These are phyloP conservation scores for Monilinia vaccinii-corymbosi DNA, from an alignment of 2,329 filamentous ascomycete species.

Conservation along the genomic window DNA sequence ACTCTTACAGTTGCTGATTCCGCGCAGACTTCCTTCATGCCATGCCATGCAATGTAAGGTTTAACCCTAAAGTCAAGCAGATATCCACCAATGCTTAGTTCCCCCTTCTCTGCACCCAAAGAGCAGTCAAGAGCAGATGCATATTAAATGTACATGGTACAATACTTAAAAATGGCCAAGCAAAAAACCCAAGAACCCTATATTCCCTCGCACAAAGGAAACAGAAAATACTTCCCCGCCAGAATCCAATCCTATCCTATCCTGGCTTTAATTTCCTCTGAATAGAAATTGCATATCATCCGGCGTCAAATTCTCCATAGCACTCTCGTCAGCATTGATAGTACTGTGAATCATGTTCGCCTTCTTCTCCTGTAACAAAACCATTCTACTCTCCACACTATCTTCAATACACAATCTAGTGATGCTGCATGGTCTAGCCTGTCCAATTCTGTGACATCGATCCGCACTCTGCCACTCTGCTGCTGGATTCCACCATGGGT, in stretches of 20 bases:
- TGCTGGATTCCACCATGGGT: constrained; percentile 99
- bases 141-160: background rate
- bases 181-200: background rate
- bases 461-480: constrained; percentile 98
- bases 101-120: background rate
- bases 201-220: background rate
- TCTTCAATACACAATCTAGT: constrained; percentile 94
- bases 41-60: background rate
- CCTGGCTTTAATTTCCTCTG: constrained; percentile 58
- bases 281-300: constrained; percentile 97
- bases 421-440: constrained; percentile 87
- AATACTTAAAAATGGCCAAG: background rate
- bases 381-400: constrained; percentile 91
- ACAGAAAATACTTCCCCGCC: background rate
- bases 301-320: constrained; percentile 82
- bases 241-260: background rate
- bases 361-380: constrained; percentile 96
- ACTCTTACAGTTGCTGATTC: no score
- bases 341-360: constrained; percentile 96
- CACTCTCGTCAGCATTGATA: constrained; percentile 84
- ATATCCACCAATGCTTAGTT: background rate
- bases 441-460: constrained; percentile 87
- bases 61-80: background rate
- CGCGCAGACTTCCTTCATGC: no score
- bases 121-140: no score